Evolutionary conservation across 2,329 filamentous ascomycete species (phyloP), one percentile per base, ranked within the genome.

Genomic region (Mollisiaceae sp.): DNA sequence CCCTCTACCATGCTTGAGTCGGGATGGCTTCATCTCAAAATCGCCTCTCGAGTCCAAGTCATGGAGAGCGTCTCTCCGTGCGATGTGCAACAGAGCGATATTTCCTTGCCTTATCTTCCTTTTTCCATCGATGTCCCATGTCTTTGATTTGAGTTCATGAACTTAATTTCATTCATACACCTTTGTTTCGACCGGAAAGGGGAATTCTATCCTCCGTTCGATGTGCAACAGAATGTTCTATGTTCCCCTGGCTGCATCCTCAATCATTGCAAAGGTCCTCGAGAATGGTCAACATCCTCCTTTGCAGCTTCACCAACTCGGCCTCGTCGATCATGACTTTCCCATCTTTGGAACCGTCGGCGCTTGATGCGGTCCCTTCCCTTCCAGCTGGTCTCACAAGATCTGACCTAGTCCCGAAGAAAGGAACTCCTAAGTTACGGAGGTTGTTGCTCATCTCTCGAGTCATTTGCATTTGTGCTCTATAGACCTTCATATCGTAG

Each of bases 401-500:
- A 12, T 80, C 77, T 47, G 76, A 70, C 63, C 78, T 79, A 35
- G 84, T 82, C 6, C 82, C 83, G 71, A 88, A 89, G 73, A 89
- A 89, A 0, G 87, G 87, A 41, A 89, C 82, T 9, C 84, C 86
- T 38, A 90, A 74, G 8, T 76, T 78, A 64, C 85, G 84, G 56
- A 91, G 75, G 68, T 86, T 85, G 1, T 77, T 75, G 8, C 79
- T 80, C 76, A 89, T 85, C 15, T 83, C 82, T n/a, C 81, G 79
- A 0, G 84, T 81, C 88, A 91, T 89, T 12, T 84, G 79, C 47
- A 77, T 77, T 59, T 85, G 83, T 2, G 87, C 87, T 62, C 79
- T 81, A 70, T 89, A 85, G 18, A 91, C 85, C 72, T 91, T 91
- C 60, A 78, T 76, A 69, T 90, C 87, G 72, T 87, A 90, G 22